Evolutionary conservation across 176 grass and related monocot genomes (phyloP).

Genomic region (Oryza brachyantha): DNA sequence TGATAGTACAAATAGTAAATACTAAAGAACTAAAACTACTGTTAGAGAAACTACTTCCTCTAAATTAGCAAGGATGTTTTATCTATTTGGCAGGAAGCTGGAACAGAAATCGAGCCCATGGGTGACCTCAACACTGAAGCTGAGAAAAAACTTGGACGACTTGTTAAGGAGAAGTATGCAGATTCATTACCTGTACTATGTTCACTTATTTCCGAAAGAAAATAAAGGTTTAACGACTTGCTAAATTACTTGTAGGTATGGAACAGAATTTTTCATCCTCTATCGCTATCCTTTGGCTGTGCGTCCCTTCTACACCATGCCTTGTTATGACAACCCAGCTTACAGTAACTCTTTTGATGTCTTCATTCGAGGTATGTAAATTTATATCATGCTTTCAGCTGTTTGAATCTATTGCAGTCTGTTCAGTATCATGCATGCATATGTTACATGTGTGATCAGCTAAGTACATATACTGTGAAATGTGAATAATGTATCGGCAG

Average conservation of each 20-base stretch:
- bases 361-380: slow-evolving; percentile 75
- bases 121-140: slow-evolving; percentile 89
- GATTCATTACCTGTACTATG: background rate
- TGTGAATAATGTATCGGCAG: too few species aligned
- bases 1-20: too few species aligned
- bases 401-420: background rate
- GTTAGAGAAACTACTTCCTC: background rate
- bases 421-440: background rate
- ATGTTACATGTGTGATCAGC: too few species aligned
- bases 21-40: background rate
- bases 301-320: slow-evolving; percentile 97
- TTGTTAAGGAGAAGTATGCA: slow-evolving; percentile 79
- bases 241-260: slow-evolving; percentile 53
- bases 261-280: slow-evolving; percentile 88
- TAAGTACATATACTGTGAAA: too few species aligned
- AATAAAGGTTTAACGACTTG: background rate
- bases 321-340: slow-evolving; percentile 65
- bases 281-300: slow-evolving; percentile 85
- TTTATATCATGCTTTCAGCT: background rate
- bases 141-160: slow-evolving; percentile 86
- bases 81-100: slow-evolving; percentile 65
- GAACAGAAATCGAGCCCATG: slow-evolving; percentile 82
- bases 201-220: background rate
- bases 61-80: slow-evolving; percentile 5
- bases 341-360: slow-evolving; percentile 98